phyloP scores from a whole-genome alignment of 2,329 filamentous ascomycete genomes.

The Pseudohalonectria lignicola region DNA sequence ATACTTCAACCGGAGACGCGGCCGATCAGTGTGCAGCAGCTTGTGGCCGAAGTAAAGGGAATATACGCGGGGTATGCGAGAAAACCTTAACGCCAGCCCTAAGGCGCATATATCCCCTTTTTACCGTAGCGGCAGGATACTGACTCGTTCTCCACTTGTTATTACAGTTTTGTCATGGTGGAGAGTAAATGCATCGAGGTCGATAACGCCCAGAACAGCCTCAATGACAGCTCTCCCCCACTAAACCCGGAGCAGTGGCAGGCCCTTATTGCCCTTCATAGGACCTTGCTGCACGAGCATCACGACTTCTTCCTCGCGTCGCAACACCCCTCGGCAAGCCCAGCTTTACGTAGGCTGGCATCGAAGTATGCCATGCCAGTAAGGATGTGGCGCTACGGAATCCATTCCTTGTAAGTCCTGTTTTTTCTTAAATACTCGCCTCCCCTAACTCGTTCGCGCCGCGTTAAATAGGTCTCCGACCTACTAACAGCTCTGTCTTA shows the following conservation, averaged over 20 bases:
- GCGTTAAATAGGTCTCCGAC: no score
- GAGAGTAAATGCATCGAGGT: constrained; percentile 83
- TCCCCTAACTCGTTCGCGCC: no score
- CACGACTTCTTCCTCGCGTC: constrained; percentile 80
- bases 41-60: constrained; percentile 70
- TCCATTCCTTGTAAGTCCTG: constrained; percentile 84
- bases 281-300: constrained; percentile 71
- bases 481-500: no score
- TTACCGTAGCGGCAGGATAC: no score
- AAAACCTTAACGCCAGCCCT: no score
- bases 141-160: no score
- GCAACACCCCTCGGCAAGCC: constrained; percentile 71
- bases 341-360: constrained; percentile 55
- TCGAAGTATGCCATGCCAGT: constrained; percentile 85
- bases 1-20: constrained; percentile 57
- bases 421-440: no score
- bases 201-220: constrained; percentile 45
- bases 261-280: constrained; percentile 68
- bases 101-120: no score
- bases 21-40: constrained; percentile 65
- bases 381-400: constrained; percentile 88
- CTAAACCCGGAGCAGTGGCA: constrained; percentile 68
- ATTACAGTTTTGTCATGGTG: constrained; percentile 68
- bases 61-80: constrained; percentile 78
- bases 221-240: constrained; percentile 26